These are phyloP conservation scores for Castanopsis chinensis DNA, from an alignment of 306 rosid species.

Conservation along the genomic window DNA sequence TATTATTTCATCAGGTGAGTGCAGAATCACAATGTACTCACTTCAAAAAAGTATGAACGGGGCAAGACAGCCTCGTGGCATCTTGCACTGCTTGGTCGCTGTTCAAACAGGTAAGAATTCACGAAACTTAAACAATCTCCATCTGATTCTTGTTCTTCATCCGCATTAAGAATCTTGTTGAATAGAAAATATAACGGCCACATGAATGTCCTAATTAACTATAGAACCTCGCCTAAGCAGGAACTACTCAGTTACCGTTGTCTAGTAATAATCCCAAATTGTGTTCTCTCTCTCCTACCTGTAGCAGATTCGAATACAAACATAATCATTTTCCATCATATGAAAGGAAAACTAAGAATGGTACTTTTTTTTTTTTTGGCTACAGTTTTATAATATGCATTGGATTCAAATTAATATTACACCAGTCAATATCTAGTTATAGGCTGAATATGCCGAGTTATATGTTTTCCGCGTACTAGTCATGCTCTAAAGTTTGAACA, in stretches of 20 bases:
- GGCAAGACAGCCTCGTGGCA: slow-evolving; percentile 34
- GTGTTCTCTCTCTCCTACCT: no score
- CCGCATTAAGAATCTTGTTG: slow-evolving; percentile 60
- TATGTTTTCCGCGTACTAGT: no score
- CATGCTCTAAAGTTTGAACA: no score
- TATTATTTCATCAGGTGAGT: not conserved
- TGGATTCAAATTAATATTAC: no score
- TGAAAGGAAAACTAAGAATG: no score
- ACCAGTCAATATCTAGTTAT: no score
- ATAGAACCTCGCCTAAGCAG: slow-evolving; percentile 16
- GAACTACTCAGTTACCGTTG: not conserved
- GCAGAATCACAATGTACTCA: slow-evolving; percentile 43
- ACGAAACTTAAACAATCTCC: slow-evolving; percentile 39
- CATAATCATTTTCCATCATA: no score
- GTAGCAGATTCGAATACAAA: no score
- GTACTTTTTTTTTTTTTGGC: no score
- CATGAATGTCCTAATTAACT: slow-evolving; percentile 52
- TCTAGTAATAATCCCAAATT: no score
- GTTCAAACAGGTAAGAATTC: slow-evolving; percentile 43
- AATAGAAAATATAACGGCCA: slow-evolving; percentile 77
- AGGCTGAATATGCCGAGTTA: no score
- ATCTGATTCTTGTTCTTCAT: slow-evolving; percentile 46
- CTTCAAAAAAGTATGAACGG: slow-evolving; percentile 55
- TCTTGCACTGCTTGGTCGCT: slow-evolving; percentile 34
- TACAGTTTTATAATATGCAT: no score